Evolutionary conservation across 2,329 filamentous ascomycete genomes (phyloP).

Genomic region (Xenosphaeropsis pyriputrescens): DNA sequence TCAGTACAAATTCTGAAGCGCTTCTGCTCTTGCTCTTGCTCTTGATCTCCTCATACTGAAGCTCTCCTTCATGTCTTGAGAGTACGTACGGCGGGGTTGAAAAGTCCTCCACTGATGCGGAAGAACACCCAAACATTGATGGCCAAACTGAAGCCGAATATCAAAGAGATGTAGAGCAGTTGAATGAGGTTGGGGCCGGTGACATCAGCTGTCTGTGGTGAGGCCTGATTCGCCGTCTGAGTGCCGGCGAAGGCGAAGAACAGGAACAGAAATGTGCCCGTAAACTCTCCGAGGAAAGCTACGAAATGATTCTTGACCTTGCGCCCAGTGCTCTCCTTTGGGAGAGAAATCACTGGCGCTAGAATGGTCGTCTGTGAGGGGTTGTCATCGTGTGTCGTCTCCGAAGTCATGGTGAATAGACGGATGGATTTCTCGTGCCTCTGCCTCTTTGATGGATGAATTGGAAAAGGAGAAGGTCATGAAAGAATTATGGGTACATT

Average conservation of each 20-base stretch:
- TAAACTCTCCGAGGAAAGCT: conserved; percentile 9
- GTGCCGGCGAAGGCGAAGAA: conserved; percentile 14
- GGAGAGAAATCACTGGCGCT: too few species aligned
- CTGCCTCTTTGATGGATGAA: too few species aligned
- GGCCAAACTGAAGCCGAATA: conserved; percentile 21
- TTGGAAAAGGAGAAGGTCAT: too few species aligned
- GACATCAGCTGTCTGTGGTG: conserved; percentile 8
- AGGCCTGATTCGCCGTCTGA: conserved; percentile 8
- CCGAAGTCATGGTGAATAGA: too few species aligned
- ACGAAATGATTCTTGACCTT: conserved; percentile 10
- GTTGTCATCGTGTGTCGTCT: too few species aligned
- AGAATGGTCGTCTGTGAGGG: too few species aligned
- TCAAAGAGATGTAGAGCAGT: conserved; percentile 16
- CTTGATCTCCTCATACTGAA: conserved; percentile 10
- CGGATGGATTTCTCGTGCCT: too few species aligned
- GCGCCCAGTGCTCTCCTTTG: too few species aligned
- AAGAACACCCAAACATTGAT: conserved; percentile 41
- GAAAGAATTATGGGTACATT: too few species aligned
- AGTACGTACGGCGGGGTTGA: conserved; percentile 29
- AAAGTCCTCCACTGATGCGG: conserved; percentile 33
- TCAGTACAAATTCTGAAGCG: too few species aligned
- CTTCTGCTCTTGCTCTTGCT: conserved; percentile 8
- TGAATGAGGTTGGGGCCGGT: conserved; percentile 19
- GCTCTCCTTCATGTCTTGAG: conserved; percentile 11
- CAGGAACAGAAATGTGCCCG: conserved; percentile 13